Evolutionary conservation across 805 yeast genomes (phyloP).

Genomic region (Starmerella lactis-condensi): DNA sequence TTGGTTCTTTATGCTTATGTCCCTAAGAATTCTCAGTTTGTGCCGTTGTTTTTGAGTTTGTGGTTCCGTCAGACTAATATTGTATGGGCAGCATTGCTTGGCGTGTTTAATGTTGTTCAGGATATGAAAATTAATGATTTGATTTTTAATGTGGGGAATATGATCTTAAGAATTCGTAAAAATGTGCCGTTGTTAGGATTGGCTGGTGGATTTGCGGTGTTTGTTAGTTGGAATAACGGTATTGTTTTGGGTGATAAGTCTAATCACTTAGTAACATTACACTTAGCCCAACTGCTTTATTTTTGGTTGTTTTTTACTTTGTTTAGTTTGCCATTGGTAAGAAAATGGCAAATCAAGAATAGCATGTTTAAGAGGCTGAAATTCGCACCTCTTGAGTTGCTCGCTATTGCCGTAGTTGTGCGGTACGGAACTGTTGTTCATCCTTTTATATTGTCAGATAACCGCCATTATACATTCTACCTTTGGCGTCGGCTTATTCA

Average conservation of each 20-base stretch:
- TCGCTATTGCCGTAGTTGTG: conserved; percentile 10
- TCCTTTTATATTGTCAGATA: conserved; percentile 83
- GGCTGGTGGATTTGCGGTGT: conserved; percentile 34
- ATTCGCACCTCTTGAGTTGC: conserved; percentile 7
- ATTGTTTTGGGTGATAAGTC: conserved; percentile 82
- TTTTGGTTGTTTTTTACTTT: conserved; percentile 43
- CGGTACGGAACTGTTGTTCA: conserved; percentile 43
- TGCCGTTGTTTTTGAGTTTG: conserved; percentile 41
- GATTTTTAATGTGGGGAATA: background rate
- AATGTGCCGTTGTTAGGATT: conserved; percentile 6
- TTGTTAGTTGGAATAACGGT: conserved; percentile 55
- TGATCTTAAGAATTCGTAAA: background rate
- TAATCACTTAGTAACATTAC: conserved; percentile 56
- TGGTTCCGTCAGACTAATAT: conserved; percentile 81
- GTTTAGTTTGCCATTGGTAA: conserved; percentile 64
- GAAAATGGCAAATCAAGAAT: conserved; percentile 19
- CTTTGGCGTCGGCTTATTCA: conserved; percentile 47
- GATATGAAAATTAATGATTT: background rate
- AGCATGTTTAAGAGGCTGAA: background rate
- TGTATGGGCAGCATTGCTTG: conserved; percentile 56
- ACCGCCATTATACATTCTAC: conserved; percentile 84
- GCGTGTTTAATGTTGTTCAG: conserved; percentile 3
- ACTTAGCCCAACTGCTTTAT: conserved; percentile 66
- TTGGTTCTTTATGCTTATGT: conserved; percentile 36
- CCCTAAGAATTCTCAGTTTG: conserved; percentile 28